phyloP scores from a whole-genome alignment of 2,329 filamentous ascomycete species.

The Colletotrichum endophyticum region DNA sequence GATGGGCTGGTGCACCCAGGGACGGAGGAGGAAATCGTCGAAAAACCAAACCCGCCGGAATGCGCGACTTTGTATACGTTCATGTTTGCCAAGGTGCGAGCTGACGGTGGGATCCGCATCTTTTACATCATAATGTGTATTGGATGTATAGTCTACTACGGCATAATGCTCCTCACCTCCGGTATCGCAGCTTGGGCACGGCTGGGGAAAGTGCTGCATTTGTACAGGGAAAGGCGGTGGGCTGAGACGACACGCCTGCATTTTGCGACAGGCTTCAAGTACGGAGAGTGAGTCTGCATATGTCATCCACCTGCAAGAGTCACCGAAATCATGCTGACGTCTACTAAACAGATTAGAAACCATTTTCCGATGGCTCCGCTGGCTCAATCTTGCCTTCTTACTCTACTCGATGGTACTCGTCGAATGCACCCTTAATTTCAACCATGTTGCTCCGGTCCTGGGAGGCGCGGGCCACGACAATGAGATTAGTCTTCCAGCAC shows the following conservation, averaged over 20 bases:
- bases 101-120: constrained; percentile 23
- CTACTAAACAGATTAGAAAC: constrained; percentile 11
- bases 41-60: constrained; percentile 15
- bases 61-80: constrained; percentile 27
- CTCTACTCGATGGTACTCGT: constrained; percentile 28
- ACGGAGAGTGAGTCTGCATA: constrained; percentile 22
- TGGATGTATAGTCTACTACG: constrained; percentile 24
- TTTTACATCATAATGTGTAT: constrained; percentile 27
- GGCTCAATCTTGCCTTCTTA: constrained; percentile 28
- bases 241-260: constrained; percentile 1
- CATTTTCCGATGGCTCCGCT: constrained; percentile 26
- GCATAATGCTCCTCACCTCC: constrained; percentile 24
- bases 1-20: constrained; percentile 13
- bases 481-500: constrained; percentile 22
- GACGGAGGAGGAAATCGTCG: constrained; percentile 12
- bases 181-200: constrained; percentile 21
- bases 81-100: constrained; percentile 27
- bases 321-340: too few species aligned
- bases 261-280: constrained; percentile 25
- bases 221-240: neutral
- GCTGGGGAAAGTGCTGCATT: neutral
- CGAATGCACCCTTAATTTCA: constrained; percentile 30
- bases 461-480: constrained; percentile 20
- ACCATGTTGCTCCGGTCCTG: constrained; percentile 26
- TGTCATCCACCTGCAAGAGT: too few species aligned